These are phyloP conservation scores for Juglanconis sp. DNA, from an alignment of 2,329 filamentous ascomycete genomes.

Conservation along the genomic window DNA sequence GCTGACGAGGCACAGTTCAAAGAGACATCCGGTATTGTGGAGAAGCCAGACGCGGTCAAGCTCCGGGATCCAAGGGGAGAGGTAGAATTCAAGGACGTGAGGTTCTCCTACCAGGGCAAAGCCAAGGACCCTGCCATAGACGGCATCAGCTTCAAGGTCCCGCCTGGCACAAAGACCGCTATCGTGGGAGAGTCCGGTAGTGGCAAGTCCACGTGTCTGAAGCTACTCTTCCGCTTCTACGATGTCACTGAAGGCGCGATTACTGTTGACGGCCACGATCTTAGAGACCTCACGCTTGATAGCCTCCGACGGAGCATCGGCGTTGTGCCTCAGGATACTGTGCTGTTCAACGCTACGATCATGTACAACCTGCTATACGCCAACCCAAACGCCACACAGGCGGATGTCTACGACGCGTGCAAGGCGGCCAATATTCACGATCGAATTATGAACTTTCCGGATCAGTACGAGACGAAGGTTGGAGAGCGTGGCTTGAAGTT, in stretches of 20 bases:
- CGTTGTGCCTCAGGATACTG: conserved; percentile 92
- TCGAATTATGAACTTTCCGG: conserved; percentile 83
- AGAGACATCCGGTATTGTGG: conserved; percentile 40
- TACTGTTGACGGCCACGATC: conserved; percentile 53
- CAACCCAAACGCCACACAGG: conserved; percentile 74
- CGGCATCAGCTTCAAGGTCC: conserved; percentile 38
- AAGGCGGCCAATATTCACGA: conserved; percentile 88
- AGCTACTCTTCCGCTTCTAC: conserved; percentile 51
- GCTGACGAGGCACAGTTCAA: conserved; percentile 30
- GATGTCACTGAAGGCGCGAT: conserved; percentile 44
- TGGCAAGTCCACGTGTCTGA: conserved; percentile 47
- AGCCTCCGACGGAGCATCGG: conserved; percentile 82
- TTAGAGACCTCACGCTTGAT: conserved; percentile 80
- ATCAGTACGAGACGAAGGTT: conserved; percentile 85
- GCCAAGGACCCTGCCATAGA: conserved; percentile 34
- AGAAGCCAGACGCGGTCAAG: conserved; percentile 35
- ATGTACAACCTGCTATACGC: conserved; percentile 96
- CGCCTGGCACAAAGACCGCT: conserved; percentile 43
- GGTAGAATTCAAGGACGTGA: conserved; percentile 40
- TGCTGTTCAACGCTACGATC: conserved; percentile 88
- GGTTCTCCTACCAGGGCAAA: conserved; percentile 41
- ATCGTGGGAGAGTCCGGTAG: conserved; percentile 44
- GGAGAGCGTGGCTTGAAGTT: conserved; percentile 84
- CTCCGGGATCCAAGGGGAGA: conserved; percentile 33
- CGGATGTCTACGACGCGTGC: conserved; percentile 79